phyloP scores from a whole-genome alignment of 805 yeast genomes.

The Yarrowia sp. region DNA sequence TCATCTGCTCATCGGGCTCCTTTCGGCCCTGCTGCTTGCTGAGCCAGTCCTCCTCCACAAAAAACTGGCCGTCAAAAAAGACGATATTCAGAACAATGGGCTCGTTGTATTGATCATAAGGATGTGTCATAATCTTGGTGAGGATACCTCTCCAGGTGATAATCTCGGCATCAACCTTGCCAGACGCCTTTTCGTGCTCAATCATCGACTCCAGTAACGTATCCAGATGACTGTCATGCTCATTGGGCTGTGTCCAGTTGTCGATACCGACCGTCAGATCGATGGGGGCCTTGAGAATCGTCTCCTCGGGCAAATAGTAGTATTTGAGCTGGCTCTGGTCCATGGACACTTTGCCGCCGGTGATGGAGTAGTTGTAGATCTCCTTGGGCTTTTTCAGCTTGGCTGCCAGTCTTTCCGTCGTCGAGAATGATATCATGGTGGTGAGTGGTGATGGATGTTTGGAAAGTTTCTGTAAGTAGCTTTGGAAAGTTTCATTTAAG shows the following conservation, averaged over 20 bases:
- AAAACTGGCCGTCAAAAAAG: constrained; percentile 58
- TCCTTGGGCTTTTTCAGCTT: constrained; percentile 86
- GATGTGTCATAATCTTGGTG: constrained; percentile 67
- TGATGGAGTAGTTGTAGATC: constrained; percentile 63
- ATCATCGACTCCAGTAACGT: constrained; percentile 57
- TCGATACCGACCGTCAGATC: constrained; percentile 66
- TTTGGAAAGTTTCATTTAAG: background rate
- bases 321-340: constrained; percentile 58
- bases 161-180: constrained; percentile 59
- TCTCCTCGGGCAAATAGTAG: constrained; percentile 76
- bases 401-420: constrained; percentile 42
- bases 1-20: constrained; percentile 31
- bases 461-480: too few relatives aligned
- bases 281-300: constrained; percentile 53
- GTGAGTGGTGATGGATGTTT: background rate
- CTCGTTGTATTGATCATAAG: constrained; percentile 53
- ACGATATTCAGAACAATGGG: constrained; percentile 61
- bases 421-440: constrained; percentile 29
- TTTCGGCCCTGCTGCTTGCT: constrained; percentile 32
- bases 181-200: constrained; percentile 51
- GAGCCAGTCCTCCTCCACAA: constrained; percentile 43
- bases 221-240: constrained; percentile 48
- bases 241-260: constrained; percentile 57
- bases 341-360: constrained; percentile 46
- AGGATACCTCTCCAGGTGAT: constrained; percentile 84